These are phyloP conservation scores for Bipolaris cookei DNA, from an alignment of 2,329 filamentous ascomycete species.

Conservation along the genomic window DNA sequence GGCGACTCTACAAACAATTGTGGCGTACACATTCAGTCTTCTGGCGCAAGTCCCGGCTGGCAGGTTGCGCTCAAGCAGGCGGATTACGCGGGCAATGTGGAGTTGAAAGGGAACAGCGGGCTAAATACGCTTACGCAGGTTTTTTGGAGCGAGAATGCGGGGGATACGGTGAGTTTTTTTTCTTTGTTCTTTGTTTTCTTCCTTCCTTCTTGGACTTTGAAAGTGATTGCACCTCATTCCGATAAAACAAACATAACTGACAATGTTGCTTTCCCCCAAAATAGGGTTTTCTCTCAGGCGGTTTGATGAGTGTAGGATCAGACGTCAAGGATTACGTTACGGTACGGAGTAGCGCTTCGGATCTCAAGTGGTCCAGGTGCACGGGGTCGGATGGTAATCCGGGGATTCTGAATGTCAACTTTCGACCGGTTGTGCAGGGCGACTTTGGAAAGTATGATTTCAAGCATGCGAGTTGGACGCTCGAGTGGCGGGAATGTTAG, in stretches of 20 bases:
- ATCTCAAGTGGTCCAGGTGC: slow-evolving; percentile 41
- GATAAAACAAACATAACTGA: not conserved
- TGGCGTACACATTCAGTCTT: slow-evolving; percentile 38
- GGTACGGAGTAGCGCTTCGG: slow-evolving; percentile 27
- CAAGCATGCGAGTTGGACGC: slow-evolving; percentile 36
- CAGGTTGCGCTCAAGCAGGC: slow-evolving; percentile 39
- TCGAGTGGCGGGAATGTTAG: slow-evolving; percentile 41
- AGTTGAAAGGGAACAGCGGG: slow-evolving; percentile 30
- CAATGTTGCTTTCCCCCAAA: not conserved
- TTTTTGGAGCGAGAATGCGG: slow-evolving; percentile 42
- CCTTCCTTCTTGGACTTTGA: no score
- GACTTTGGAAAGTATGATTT: slow-evolving; percentile 37
- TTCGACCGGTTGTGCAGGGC: slow-evolving; percentile 37
- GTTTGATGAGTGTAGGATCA: slow-evolving; percentile 31
- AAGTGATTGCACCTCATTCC: no score
- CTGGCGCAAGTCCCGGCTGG: slow-evolving; percentile 35
- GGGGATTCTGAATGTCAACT: slow-evolving; percentile 43
- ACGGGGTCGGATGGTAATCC: slow-evolving; percentile 34
- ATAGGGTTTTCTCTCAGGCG: slow-evolving; percentile 28
- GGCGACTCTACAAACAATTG: slow-evolving; percentile 39
- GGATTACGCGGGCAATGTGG: slow-evolving; percentile 32
- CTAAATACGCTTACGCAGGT: slow-evolving; percentile 35
- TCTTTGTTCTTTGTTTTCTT: not conserved
- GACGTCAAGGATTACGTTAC: slow-evolving; percentile 38
- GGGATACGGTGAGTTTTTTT: slow-evolving; percentile 33